Evolutionary conservation across 768 basidiomycete genomes (phyloP).

Genomic region (Mycena olivaceomarginata): DNA sequence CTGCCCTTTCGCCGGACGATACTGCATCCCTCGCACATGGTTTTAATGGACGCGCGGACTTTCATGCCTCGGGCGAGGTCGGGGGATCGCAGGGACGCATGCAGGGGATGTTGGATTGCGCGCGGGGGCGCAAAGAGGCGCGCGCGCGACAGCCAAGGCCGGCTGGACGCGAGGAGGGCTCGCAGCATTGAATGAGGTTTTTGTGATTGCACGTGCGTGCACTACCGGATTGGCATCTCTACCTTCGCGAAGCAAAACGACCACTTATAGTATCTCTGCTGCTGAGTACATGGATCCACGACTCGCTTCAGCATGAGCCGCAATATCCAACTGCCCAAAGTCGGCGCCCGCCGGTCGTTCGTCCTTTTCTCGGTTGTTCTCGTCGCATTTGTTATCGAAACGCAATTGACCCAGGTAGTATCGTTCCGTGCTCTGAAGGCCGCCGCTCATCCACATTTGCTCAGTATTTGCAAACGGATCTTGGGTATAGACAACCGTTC

Average conservation of each 20-base stretch:
- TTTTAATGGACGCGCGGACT: conserved; percentile 95
- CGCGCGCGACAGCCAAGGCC: conserved; percentile 76
- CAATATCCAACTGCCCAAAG: conserved; percentile 50
- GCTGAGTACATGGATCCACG: conserved; percentile 13
- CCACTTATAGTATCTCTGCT: background rate
- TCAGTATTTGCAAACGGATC: conserved; percentile 87
- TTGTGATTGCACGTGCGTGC: background rate
- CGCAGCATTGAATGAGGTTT: conserved; percentile 71
- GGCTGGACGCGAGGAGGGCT: conserved; percentile 76
- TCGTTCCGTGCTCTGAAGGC: background rate
- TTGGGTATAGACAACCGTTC: conserved; percentile 91
- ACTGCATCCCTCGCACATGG: conserved; percentile 95
- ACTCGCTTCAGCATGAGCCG: conserved; percentile 29
- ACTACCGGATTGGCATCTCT: background rate
- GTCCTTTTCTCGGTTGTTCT: conserved; percentile 76
- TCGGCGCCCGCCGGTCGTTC: conserved; percentile 71
- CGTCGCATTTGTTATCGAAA: conserved; percentile 86
- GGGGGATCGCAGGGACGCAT: conserved; percentile 52
- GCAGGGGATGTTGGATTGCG: conserved; percentile 55
- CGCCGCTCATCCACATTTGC: conserved; percentile 30
- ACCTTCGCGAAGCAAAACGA: background rate
- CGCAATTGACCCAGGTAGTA: conserved; percentile 85
- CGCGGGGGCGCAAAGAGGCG: conserved; percentile 57
- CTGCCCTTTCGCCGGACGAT: conserved; percentile 93
- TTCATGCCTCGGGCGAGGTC: conserved; percentile 90